A percentile compares a stretch with the other conserved stretches of the same genome.
Evolutionary conservation across 1,284 basidiomycete species (phyloP).

Genomic region (Apiotrichum montevideense): DNA sequence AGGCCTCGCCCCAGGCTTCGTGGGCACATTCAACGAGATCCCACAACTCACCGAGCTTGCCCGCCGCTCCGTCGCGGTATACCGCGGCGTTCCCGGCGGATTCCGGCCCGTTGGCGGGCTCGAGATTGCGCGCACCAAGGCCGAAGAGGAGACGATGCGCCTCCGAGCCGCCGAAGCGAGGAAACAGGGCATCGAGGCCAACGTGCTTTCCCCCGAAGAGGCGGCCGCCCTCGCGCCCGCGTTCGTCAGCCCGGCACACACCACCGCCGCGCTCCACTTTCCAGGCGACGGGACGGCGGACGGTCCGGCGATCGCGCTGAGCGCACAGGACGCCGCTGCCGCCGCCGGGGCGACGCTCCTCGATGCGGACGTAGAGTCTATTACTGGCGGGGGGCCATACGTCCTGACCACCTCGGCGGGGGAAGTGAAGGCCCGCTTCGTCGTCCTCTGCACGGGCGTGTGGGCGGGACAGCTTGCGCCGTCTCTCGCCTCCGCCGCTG

Average conservation of each 20-base stretch:
- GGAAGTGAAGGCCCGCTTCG: not conserved
- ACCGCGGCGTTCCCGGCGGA: slow-evolving; percentile 11
- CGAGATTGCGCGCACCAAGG: slow-evolving; percentile 8
- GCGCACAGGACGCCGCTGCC: slow-evolving; percentile 12
- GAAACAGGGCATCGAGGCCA: slow-evolving; percentile 6
- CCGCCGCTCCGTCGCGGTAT: slow-evolving; percentile 15
- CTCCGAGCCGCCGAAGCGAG: slow-evolving; percentile 7
- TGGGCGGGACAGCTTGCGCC: slow-evolving; percentile 29
- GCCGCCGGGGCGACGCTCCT: slow-evolving; percentile 12
- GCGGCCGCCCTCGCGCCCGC: slow-evolving; percentile 10
- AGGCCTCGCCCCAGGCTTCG: slow-evolving; percentile 29
- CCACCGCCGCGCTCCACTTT: slow-evolving; percentile 8
- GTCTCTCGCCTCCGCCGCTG: not conserved
- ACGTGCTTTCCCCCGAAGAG: slow-evolving; percentile 8
- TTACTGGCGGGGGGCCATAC: not conserved
- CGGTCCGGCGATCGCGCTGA: slow-evolving; percentile 9
- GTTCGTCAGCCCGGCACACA: slow-evolving; percentile 10
- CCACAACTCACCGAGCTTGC: slow-evolving; percentile 23
- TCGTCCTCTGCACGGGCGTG: slow-evolving; percentile 26
- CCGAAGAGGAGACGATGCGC: not conserved
- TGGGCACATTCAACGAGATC: slow-evolving; percentile 22
- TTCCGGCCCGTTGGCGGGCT: slow-evolving; percentile 23
- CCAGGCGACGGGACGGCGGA: slow-evolving; percentile 23
- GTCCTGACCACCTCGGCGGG: not conserved
- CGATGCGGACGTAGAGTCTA: slow-evolving; percentile 12